Evolutionary conservation across 441 rosid species (phyloP).

Genomic region (Populus trichocarpa): DNA sequence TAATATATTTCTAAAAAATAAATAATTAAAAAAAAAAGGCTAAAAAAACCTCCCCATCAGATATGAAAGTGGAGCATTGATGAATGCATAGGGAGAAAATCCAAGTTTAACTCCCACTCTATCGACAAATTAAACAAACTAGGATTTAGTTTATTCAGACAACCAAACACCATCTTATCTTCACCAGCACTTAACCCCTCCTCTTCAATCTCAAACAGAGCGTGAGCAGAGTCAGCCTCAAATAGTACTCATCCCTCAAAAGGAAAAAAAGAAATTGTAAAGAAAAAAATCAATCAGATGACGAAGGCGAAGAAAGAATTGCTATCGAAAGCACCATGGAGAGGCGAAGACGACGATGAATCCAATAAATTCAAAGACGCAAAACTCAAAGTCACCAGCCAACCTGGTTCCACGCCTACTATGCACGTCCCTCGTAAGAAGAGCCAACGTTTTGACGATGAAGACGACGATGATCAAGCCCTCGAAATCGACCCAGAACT

Average conservation of each 20-base stretch:
- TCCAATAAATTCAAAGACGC: slow-evolving; percentile 62
- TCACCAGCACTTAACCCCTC: background rate
- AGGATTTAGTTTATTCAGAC: background rate
- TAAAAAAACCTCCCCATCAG: too few relatives aligned
- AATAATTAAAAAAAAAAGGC: too few relatives aligned
- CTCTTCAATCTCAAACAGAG: background rate
- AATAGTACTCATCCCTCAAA: background rate
- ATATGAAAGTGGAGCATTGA: background rate
- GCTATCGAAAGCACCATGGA: slow-evolving; percentile 81
- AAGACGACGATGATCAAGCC: slow-evolving; percentile 42
- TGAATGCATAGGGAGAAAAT: background rate
- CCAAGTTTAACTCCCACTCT: background rate
- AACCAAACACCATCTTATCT: background rate
- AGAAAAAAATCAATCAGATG: slow-evolving; percentile 16
- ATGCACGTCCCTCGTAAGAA: slow-evolving; percentile 80
- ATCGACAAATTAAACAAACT: background rate
- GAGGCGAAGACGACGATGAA: slow-evolving; percentile 54
- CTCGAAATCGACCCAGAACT: slow-evolving; percentile 85
- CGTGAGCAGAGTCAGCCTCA: background rate
- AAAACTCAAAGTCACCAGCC: slow-evolving; percentile 68
- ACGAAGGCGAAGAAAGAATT: slow-evolving; percentile 67
- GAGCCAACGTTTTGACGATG: slow-evolving; percentile 23
- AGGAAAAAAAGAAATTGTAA: background rate
- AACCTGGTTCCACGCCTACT: slow-evolving; percentile 65
- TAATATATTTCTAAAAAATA: too few relatives aligned